phyloP scores from a whole-genome alignment of 306 rosid species.

The Castanea mollissima region DNA sequence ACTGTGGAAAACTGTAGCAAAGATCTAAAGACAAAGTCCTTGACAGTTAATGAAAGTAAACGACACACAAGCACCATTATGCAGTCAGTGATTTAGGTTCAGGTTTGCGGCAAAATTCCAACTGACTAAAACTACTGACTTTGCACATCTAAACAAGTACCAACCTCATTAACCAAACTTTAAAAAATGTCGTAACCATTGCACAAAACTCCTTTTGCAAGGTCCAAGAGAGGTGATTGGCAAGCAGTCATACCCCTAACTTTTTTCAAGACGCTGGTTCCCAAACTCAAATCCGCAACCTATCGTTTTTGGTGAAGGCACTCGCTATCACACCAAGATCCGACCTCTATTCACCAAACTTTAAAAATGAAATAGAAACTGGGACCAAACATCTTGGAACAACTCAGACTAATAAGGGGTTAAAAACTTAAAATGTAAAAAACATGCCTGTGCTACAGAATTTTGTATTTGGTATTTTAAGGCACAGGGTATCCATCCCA shows the following conservation, averaged over 20 bases:
- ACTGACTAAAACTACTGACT: not conserved
- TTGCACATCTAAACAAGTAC: not conserved
- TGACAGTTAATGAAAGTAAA: conserved; percentile 5
- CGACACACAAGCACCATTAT: conserved; percentile 4
- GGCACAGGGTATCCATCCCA: not conserved
- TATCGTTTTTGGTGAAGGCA: no score
- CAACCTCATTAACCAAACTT: not conserved
- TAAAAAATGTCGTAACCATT: no score
- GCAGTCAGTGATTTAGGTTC: not conserved
- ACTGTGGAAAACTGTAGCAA: conserved; percentile 5
- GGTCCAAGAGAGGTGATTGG: no score
- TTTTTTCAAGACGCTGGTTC: no score
- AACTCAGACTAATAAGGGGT: not conserved
- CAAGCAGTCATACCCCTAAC: no score
- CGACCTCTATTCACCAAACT: not conserved
- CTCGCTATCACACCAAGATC: no score
- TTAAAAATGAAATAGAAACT: not conserved
- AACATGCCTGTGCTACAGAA: not conserved
- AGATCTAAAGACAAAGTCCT: conserved; percentile 2
- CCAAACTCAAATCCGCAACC: no score
- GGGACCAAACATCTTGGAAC: not conserved
- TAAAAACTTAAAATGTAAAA: not conserved
- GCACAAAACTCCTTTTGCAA: no score
- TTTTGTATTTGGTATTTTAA: not conserved
- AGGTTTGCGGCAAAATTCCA: not conserved